Base-by-base conservation (phyloP, 306 rosid genomes). In the Cucurbita maxima region DNA sequence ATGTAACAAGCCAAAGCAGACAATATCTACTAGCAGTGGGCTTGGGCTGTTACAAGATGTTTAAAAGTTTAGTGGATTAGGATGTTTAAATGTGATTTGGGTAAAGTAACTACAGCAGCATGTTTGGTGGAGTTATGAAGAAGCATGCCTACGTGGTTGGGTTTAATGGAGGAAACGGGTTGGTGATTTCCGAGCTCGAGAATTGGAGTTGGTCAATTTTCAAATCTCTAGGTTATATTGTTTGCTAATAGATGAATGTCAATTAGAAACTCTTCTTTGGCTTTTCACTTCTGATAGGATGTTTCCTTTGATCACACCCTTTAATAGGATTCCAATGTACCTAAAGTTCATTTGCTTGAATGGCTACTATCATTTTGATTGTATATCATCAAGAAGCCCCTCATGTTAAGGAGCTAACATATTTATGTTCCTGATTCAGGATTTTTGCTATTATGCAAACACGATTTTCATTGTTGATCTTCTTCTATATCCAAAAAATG, bases 401-500 rank as follows among this genome's bases (percentile, higher is more conserved):
- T 55, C 41, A 70, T 72, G 52, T 37, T 41, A 50, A 79, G 75
- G 61, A 36, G 74, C 41, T 82, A 58, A 79, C 82, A 34, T 70
- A 76, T 64, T 67, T 75, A 58, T 72, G 78, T 37, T 3, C 60
- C 12, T 82, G 71, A 77, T 73, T 70, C 86, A 94, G 98, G 97
- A 94, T 47, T 94, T 94, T 70, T 94, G 97, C 85, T 94, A 94
- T 61, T 94, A 94, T 53, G 98, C 98, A 58, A 94, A 94, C 79
- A 89, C 95, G 43, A 94, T 94, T 70, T 94, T 94, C 86, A 73
- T 94, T 87, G 63, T 89, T 58, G 84, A 85, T 81, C 98, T 90
- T 63, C 92, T 90, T 50, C 82, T 87, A 48, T 85, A 85, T 85
- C 90, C 89, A 20, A 85, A 58, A 82, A 82, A 94, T 11, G 98